Evolutionary conservation across 208 protist genomes (phyloP).

Genomic region (Acanthamoeba lenticulata): DNA sequence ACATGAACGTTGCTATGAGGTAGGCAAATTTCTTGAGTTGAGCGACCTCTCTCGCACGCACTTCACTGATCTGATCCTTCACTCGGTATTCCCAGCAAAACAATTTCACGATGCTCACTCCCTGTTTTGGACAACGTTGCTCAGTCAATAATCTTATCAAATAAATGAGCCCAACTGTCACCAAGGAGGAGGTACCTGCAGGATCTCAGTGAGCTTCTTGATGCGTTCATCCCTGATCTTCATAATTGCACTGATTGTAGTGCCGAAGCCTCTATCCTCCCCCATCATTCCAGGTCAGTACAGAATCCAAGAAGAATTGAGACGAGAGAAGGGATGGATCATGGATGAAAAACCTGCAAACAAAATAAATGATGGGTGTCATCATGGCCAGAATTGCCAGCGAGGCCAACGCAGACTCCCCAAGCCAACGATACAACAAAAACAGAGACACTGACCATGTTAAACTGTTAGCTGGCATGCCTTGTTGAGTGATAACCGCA

Average conservation of each 20-base stretch:
- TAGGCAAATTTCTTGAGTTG: background rate
- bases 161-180: background rate
- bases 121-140: background rate
- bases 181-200: background rate
- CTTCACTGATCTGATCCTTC: background rate
- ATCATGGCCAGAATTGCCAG: background rate
- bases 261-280: background rate
- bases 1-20: background rate
- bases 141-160: background rate
- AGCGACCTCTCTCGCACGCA: background rate
- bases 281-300: background rate
- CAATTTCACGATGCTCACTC: background rate
- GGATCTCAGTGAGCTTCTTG: conserved; percentile 23
- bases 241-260: background rate
- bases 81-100: conserved; percentile 26
- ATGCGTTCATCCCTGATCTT: background rate
- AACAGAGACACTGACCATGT: background rate
- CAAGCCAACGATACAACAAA: background rate
- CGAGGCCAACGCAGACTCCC: background rate
- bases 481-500: background rate
- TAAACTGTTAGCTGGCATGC: background rate
- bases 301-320: background rate
- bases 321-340: too few species aligned
- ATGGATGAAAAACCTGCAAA: background rate
- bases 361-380: background rate